These are phyloP conservation scores for Penicillium hesseltinei DNA, from an alignment of 2,329 filamentous ascomycete species.

Conservation along the genomic window DNA sequence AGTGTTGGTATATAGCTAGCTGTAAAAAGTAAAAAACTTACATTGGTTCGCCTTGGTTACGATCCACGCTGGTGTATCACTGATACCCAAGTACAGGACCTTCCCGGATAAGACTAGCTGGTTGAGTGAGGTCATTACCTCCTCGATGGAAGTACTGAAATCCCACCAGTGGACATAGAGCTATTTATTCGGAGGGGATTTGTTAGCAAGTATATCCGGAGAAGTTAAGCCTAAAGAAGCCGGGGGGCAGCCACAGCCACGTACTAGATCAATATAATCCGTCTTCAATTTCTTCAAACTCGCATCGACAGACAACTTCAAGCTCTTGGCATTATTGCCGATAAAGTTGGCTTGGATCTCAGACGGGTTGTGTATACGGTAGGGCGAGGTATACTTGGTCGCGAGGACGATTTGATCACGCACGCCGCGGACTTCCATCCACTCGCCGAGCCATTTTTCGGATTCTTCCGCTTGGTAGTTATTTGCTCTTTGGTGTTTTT, in stretches of 20 bases:
- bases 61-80: constrained; percentile 68
- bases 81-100: constrained; percentile 66
- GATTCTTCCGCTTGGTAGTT: constrained; percentile 51
- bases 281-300: constrained; percentile 37
- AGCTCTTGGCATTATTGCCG: constrained; percentile 36
- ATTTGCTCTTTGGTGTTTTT: constrained; percentile 37
- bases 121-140: constrained; percentile 68
- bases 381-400: constrained; percentile 51
- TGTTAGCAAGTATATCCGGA: neutral
- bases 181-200: constrained; percentile 25
- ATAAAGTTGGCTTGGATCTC: constrained; percentile 33
- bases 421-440: constrained; percentile 47
- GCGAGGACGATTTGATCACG: constrained; percentile 56
- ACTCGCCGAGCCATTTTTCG: constrained; percentile 54
- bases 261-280: constrained; percentile 37
- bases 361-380: constrained; percentile 38
- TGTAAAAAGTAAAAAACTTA: constrained; percentile 17
- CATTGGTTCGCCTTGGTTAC: constrained; percentile 64
- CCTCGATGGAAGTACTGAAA: constrained; percentile 60
- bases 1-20: too few species aligned
- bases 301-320: constrained; percentile 31
- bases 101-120: constrained; percentile 60
- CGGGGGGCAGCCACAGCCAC: neutral
- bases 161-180: constrained; percentile 68
- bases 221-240: neutral